phyloP scores from a whole-genome alignment of 1,284 basidiomycete genomes.

The Puccinia horiana region DNA sequence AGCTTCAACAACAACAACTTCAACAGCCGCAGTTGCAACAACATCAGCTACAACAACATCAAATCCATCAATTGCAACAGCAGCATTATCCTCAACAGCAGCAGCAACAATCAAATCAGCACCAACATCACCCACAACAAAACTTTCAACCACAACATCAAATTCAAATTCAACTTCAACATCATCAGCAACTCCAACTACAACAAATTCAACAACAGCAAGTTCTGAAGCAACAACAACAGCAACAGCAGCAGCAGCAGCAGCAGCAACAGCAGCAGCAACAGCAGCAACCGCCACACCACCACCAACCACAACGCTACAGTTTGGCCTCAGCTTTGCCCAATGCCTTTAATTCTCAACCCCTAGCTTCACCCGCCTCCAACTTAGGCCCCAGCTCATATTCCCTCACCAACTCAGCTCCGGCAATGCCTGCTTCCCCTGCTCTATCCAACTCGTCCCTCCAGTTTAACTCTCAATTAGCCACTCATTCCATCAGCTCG shows the following conservation, averaged over 20 bases:
- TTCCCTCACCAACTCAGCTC: conserved; percentile 6
- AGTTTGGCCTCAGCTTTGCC: conserved; percentile 1
- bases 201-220: conserved; percentile 23
- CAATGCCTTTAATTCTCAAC: conserved; percentile 30
- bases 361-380: conserved; percentile 1
- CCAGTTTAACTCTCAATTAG: conserved; percentile 30
- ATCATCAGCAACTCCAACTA: conserved; percentile 35
- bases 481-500: conserved; percentile 9
- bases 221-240: conserved; percentile 30
- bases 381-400: conserved; percentile 16
- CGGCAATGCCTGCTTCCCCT: conserved; percentile 32
- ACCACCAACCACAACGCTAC: conserved; percentile 35
- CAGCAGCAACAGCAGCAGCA: conserved; percentile 41
- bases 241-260: conserved; percentile 26
- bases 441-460: conserved; percentile 46
- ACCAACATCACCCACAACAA: conserved; percentile 22
- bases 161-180: conserved; percentile 29
- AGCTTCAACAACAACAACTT: neutral
- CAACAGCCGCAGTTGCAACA: neutral
- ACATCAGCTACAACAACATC: neutral
- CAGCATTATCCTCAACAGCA: neutral
- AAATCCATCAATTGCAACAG: neutral
- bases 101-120: conserved; percentile 20
- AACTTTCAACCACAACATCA: conserved; percentile 31
- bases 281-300: conserved; percentile 26